Evolutionary conservation across 2,329 filamentous ascomycete species (phyloP), one percentile per base, ranked within the genome.

Genomic region (Aspergillus glaucus): DNA sequence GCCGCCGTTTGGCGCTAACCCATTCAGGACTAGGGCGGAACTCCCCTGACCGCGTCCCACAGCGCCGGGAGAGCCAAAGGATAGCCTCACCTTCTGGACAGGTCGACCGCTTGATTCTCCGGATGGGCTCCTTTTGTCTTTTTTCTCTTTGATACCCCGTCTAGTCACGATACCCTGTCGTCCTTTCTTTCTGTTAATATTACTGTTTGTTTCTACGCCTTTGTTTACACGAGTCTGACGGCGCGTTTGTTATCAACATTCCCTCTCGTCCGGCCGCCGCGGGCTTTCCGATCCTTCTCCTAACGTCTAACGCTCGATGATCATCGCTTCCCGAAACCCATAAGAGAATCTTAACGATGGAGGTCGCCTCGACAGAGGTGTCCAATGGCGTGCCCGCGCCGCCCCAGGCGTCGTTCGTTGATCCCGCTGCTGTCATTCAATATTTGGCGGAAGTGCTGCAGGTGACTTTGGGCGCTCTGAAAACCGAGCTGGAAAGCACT

Each of bases 401-500:
- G 40, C 58, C 62, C 14, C 57, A 59, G 50, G 52, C 62, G 44
- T 55, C 64, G 44, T 57, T 67, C 46, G 63, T 88, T 64, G 86
- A 90, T 61, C 81, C 86, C n/a, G 75, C 73, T 55, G 73, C 80
- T 57, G 77, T 91, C 45, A 77, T 91, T 55, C 83, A 90, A 50
- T 84, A 92, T 68, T 75, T 92, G 52, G 78, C 79, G 36, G 78
- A 82, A 51, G 80, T 91, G 50, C 80, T 89, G 57, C 79, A 84
- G 67, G 80, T 87, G 50, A 86, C 86, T 55, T 79, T 92, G 43
- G 87, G 87, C 56, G 86, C 88, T 59, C 81, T 81, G 49, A 82
- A 83, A 64, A 77, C 82, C 54, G 92, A 98, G 64, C 81, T 98
- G 47, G 84, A 92, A 67, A 80, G 81, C 55, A 75, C 84, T 14